These are phyloP conservation scores for Aspergillus hortae DNA, from an alignment of 2,329 filamentous ascomycete species.

Conservation along the genomic window DNA sequence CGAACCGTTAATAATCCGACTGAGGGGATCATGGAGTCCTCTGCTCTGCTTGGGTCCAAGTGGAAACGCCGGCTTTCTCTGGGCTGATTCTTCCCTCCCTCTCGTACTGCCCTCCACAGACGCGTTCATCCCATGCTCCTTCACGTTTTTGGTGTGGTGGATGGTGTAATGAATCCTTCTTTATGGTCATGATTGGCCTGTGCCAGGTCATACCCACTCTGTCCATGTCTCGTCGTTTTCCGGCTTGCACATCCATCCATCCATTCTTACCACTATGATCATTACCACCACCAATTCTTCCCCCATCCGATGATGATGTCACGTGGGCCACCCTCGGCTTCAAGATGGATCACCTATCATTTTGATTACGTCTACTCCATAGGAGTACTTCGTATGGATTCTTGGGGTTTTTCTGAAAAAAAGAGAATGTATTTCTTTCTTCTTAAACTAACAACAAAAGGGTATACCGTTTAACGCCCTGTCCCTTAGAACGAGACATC, in stretches of 20 bases:
- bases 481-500: too few relatives aligned
- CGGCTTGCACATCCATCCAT: neutral
- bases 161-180: neutral
- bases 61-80: constrained; percentile 16
- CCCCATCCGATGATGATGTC: constrained; percentile 16
- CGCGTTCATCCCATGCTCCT: neutral
- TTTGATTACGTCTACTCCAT: neutral
- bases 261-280: neutral
- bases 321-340: constrained; percentile 15
- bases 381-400: neutral
- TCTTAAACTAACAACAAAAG: neutral
- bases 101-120: neutral
- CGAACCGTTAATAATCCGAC: constrained; percentile 5
- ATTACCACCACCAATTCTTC: neutral
- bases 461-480: constrained; percentile 1
- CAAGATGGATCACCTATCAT: neutral
- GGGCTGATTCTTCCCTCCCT: constrained; percentile 7
- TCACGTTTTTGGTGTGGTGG: neutral
- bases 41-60: constrained; percentile 7
- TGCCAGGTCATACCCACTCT: neutral
- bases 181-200: too few relatives aligned
- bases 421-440: neutral
- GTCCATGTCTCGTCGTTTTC: neutral
- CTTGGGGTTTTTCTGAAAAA: too few relatives aligned
- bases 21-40: constrained; percentile 12